Evolutionary conservation across 2,329 filamentous ascomycete species (phyloP), one percentile per base, ranked within the genome.

Genomic region (Fusarium anguioides): DNA sequence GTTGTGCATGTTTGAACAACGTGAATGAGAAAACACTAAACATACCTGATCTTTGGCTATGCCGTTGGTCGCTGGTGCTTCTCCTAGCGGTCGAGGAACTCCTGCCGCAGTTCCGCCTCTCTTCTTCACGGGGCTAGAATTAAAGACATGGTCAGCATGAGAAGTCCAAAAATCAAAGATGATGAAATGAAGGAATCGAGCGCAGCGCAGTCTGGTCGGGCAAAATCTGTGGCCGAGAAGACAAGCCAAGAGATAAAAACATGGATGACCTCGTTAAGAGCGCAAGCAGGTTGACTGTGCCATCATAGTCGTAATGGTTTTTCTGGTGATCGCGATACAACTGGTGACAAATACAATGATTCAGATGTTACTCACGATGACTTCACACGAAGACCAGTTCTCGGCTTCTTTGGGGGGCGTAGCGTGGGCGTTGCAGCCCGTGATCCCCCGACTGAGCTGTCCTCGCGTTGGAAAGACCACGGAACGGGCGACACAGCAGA

Each of bases 71-170:
- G 85, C 80, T 69, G 89, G 87, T 75, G 87, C 84, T 78, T 90
- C 89, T 77, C 87, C 88, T 81, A 84, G 84, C 70, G 83, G 80
- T 73, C 87, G 87, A 75, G 90, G 86, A 75, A 92, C 84, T 73
- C 90, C 91, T 76, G 89, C 89, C 70, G 88, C 86, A 68, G 87
- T 87, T 70, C 88, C 87, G 63, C 84, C 84, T 78, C 90, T 91
- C 81, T 91, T 93, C 82, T 94, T 94, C 41, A 80, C 75, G 12
- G 91, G 91, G 69, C 91, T 94, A 75, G 46, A 68, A 36, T 53
- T 39, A 74, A 66, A 70, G 48, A 71, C 51, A 52, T 66, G 64
- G 66, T 74, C 66, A 76, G 75, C 62, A 62, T 48, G 46, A 31
- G 47, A 40, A 31, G 15, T 26, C 14, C 20, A 12, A 39, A n/a